A percentile compares a stretch with the other conserved stretches of the same genome.
These are phyloP conservation scores for Yarrowia sp. DNA, from an alignment of 805 yeast species.

Conservation along the genomic window DNA sequence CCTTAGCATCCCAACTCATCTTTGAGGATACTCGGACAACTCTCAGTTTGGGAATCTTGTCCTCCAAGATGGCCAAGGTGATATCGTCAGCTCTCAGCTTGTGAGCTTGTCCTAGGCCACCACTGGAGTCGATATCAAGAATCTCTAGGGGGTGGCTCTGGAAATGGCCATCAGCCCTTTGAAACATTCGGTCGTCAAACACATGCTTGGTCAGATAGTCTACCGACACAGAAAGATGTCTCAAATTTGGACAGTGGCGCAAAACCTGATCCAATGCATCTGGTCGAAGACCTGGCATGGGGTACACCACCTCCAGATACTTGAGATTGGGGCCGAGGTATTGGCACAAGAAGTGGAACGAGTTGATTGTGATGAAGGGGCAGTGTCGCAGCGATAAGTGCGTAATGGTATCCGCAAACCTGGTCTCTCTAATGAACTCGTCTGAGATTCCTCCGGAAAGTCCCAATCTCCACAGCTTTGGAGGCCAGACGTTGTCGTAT, in stretches of 20 bases:
- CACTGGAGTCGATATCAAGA: slow-evolving; percentile 80
- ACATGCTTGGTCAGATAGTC: slow-evolving; percentile 68
- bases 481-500: slow-evolving; percentile 76
- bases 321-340: slow-evolving; percentile 71
- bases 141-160: slow-evolving; percentile 61
- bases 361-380: slow-evolving; percentile 72
- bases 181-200: slow-evolving; percentile 50
- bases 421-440: slow-evolving; percentile 70
- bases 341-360: slow-evolving; percentile 66
- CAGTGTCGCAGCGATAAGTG: slow-evolving; percentile 85
- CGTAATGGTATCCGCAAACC: slow-evolving; percentile 75
- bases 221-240: slow-evolving; percentile 70
- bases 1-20: slow-evolving; percentile 76
- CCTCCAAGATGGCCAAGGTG: slow-evolving; percentile 81
- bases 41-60: slow-evolving; percentile 70
- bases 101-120: slow-evolving; percentile 78
- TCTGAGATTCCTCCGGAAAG: slow-evolving; percentile 90
- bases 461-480: slow-evolving; percentile 70
- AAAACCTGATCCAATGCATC: slow-evolving; percentile 77
- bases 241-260: slow-evolving; percentile 75
- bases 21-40: slow-evolving; percentile 72
- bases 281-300: slow-evolving; percentile 80
- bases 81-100: slow-evolving; percentile 89
- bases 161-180: slow-evolving; percentile 37
- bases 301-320: slow-evolving; percentile 75